Evolutionary conservation across 2,329 filamentous ascomycete species (phyloP), one percentile per base, ranked within the genome.

Genomic region (Cryphonectria carpinicola): DNA sequence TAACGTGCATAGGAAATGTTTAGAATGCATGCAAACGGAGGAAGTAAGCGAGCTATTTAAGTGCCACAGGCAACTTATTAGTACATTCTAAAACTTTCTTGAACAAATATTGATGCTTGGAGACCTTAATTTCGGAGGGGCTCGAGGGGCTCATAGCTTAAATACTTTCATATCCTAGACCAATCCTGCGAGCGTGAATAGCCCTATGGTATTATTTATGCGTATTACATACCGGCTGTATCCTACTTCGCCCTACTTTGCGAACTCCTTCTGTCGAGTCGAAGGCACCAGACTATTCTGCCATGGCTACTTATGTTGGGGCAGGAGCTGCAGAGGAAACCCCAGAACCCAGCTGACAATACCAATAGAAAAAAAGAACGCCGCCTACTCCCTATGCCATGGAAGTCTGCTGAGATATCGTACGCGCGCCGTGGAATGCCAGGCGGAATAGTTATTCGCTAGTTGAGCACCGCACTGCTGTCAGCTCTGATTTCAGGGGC

Each of bases 381-480:
- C 43, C 43, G 32, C 43, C 32, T 52, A 54, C 64, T 65, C 64
- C 43, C 14, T 52, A 56, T 54, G 64, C 64, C 46, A 65, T 65
- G 64, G 17, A 54, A 65, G 32, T 46, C 11, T 65, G 43, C 32
- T 37, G 32, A 35, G 14, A 25, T 37, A 65, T 54, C 46, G 46
- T n/a, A 54, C 13, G n/a, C 19, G 46, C 46, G 64, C 46, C 32
- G 25, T 8, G 32, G n/a, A 22, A 56, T 65, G 64, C 46, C 32
- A 25, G 8, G 46, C 46, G 43, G 5, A n/a, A 39, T 39, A 28
- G 13, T n/a, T n/a, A 35, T 35, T 19, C 25, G 41, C 28, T 17
- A 13, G 17, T 65, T 22, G 25, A 28, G 4, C 14, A 58, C 54
- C 54, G 3, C 54, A 58, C 54, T 58, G 28, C 25, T 58, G 52